phyloP scores from a whole-genome alignment of 2,329 filamentous ascomycete genomes.

The Trichoderma pleuroti region DNA sequence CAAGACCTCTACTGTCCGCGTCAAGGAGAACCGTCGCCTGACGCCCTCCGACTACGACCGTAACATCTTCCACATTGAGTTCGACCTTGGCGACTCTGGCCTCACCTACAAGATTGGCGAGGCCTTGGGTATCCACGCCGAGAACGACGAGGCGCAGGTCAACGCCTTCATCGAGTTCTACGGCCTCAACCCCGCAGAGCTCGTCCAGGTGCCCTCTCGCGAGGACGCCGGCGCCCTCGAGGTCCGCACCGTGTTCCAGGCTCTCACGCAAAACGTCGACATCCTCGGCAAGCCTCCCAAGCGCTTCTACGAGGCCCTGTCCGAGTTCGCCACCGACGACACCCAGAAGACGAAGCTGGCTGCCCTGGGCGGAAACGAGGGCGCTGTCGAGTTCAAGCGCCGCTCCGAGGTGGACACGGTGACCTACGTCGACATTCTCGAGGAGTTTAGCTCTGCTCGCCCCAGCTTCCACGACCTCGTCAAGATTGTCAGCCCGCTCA shows the following conservation, averaged over 20 bases:
- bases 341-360: conserved; percentile 77
- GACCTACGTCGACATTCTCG: conserved; percentile 85
- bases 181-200: conserved; percentile 72
- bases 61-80: conserved; percentile 99
- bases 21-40: conserved; percentile 92
- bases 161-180: conserved; percentile 87
- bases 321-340: conserved; percentile 80
- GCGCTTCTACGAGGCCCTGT: conserved; percentile 91
- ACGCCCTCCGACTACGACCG: conserved; percentile 88
- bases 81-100: conserved; percentile 86
- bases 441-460: conserved; percentile 86
- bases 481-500: conserved; percentile 83
- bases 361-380: conserved; percentile 71
- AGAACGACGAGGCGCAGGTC: conserved; percentile 80
- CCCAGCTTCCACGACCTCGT: conserved; percentile 85
- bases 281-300: conserved; percentile 96
- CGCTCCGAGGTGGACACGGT: conserved; percentile 86
- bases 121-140: conserved; percentile 90
- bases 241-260: conserved; percentile 89
- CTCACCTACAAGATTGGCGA: conserved; percentile 97
- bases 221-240: conserved; percentile 73
- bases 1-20: conserved; percentile 82
- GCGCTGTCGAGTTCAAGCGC: conserved; percentile 86
- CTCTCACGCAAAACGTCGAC: conserved; percentile 86
- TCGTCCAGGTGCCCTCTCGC: conserved; percentile 88